These are phyloP conservation scores for Sonneratia caseolaris DNA, from an alignment of 345 rosid genomes.

Conservation along the genomic window DNA sequence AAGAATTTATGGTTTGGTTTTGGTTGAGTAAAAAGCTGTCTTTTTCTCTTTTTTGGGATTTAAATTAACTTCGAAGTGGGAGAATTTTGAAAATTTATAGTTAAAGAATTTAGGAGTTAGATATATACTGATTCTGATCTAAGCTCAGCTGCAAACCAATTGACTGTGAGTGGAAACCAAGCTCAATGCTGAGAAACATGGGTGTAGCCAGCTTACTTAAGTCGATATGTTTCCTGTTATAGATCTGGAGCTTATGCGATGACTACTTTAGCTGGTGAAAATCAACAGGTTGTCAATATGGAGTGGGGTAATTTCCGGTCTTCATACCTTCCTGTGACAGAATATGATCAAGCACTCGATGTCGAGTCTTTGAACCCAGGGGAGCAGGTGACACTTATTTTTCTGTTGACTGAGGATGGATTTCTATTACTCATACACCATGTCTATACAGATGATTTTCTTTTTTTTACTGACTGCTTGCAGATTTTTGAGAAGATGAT, in stretches of 20 bases:
- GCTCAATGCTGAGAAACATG: not conserved
- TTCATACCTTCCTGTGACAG: slow-evolving; percentile 57
- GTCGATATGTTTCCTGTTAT: not conserved
- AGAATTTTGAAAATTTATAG: no score
- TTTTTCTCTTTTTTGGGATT: not conserved
- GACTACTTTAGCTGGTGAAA: not conserved
- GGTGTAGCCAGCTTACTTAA: not conserved
- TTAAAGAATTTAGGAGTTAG: not conserved
- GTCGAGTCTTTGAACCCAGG: slow-evolving; percentile 56
- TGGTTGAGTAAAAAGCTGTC: no score
- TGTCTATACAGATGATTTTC: not conserved
- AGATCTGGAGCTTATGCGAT: not conserved
- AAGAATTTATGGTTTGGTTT: no score
- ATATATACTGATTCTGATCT: not conserved
- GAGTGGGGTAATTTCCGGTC: slow-evolving; percentile 76
- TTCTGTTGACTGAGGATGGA: not conserved
- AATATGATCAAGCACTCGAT: slow-evolving; percentile 51
- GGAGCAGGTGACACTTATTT: slow-evolving; percentile 45
- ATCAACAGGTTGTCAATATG: slow-evolving; percentile 58
- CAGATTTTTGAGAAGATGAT: slow-evolving; percentile 64
- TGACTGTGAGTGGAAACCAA: not conserved
- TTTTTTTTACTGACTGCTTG: not conserved
- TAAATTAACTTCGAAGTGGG: not conserved
- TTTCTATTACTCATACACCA: not conserved
- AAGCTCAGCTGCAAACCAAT: not conserved